Percentiles rank a stretch among this genome's conserved stretches.
These are phyloP conservation scores for Colletotrichum tabaci DNA, from an alignment of 2,329 filamentous ascomycete species.

Conservation along the genomic window DNA sequence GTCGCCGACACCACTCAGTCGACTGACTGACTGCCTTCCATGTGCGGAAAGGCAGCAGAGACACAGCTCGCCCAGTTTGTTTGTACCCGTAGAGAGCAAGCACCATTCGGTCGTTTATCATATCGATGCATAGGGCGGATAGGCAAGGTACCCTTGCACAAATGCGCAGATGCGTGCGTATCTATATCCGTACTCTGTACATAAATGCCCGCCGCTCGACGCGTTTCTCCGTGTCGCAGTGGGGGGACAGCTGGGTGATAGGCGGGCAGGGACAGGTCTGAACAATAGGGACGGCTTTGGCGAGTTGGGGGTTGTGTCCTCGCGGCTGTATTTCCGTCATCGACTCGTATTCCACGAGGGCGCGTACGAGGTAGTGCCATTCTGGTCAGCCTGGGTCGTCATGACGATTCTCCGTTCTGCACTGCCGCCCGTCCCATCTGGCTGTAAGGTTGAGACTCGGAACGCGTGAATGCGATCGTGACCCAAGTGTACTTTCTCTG, in stretches of 20 bases:
- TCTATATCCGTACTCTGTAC: no score
- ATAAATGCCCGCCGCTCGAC: constrained; percentile 8
- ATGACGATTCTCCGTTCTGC: constrained; percentile 11
- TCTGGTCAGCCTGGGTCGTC: constrained; percentile 12
- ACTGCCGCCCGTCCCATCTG: constrained; percentile 5
- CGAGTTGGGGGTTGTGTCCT: constrained; percentile 1
- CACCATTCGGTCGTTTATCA: constrained; percentile 16
- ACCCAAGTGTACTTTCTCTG: background rate
- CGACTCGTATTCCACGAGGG: constrained; percentile 1
- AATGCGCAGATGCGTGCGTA: background rate
- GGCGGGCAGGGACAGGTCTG: constrained; percentile 7
- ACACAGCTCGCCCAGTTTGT: background rate
- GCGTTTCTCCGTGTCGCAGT: constrained; percentile 14
- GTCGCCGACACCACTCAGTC: background rate
- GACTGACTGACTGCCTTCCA: background rate
- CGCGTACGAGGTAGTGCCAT: background rate
- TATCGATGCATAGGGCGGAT: constrained; percentile 20
- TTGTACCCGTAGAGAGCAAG: background rate
- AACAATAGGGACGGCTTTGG: background rate
- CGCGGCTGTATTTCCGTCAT: background rate
- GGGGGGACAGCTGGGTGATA: background rate
- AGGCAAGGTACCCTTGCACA: constrained; percentile 34
- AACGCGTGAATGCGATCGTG: background rate
- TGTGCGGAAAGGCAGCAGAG: background rate
- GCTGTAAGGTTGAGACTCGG: constrained; percentile 8